Percentiles rank a stretch among this genome's conserved stretches.
phyloP scores from a whole-genome alignment of 768 basidiomycete genomes.

The Vishniacozyma victoriae region DNA sequence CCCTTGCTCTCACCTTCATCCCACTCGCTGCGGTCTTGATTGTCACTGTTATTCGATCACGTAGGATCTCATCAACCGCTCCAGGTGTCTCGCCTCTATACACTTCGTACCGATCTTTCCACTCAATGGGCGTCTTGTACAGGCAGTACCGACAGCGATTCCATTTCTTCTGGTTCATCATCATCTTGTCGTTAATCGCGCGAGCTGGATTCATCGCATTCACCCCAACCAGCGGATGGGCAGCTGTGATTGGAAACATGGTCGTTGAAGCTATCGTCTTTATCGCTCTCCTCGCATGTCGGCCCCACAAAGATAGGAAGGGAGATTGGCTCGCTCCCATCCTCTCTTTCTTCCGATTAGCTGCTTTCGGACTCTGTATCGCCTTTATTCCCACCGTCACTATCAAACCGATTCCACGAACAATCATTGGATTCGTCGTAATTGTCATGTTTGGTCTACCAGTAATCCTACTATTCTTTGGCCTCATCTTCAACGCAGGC shows the following conservation, averaged over 20 bases:
- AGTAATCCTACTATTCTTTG: constrained; percentile 63
- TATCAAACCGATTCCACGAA: constrained; percentile 69
- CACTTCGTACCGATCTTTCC: constrained; percentile 56
- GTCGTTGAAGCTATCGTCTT: constrained; percentile 63
- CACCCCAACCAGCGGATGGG: constrained; percentile 55
- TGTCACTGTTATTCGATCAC: constrained; percentile 53
- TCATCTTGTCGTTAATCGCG: constrained; percentile 58
- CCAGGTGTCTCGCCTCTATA: constrained; percentile 50
- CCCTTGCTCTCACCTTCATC: constrained; percentile 55
- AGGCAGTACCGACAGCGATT: constrained; percentile 59
- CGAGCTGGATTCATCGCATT: constrained; percentile 65
- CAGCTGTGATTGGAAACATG: constrained; percentile 64
- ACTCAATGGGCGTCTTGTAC: constrained; percentile 42
- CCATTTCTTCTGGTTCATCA: constrained; percentile 64
- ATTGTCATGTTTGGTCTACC: constrained; percentile 68
- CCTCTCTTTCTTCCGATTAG: constrained; percentile 62
- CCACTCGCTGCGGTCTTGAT: constrained; percentile 55
- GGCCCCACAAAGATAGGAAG: constrained; percentile 63
- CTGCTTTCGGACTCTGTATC: constrained; percentile 66
- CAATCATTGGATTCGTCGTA: constrained; percentile 69
- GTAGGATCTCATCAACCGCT: constrained; percentile 49
- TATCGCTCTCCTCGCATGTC: constrained; percentile 52
- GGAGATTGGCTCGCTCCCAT: constrained; percentile 66
- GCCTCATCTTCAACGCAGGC: constrained; percentile 55
- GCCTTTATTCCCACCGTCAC: constrained; percentile 65